A percentile compares a stretch with the other conserved stretches of the same genome.
Conservation (phyloP, 345 rosid genomes). For the Melastoma malabathricum region DNA sequence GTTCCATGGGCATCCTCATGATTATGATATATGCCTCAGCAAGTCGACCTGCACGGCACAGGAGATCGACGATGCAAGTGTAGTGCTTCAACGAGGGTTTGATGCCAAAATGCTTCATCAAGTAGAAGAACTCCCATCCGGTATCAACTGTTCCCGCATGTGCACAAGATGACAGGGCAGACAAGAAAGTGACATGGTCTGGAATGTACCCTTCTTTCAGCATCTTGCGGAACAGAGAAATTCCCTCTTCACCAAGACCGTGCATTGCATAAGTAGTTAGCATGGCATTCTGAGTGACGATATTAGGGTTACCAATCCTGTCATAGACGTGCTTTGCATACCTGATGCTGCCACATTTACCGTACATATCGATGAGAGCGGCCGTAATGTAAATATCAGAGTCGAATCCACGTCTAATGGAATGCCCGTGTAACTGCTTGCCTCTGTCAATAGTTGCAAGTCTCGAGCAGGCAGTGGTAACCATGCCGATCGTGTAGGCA, state of each 20-base stretch:
- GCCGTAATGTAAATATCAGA: conserved; percentile 31
- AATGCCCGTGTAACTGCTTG: conserved; percentile 33
- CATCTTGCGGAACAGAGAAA: conserved; percentile 28
- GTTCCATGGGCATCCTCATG: conserved; percentile 22
- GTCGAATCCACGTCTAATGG: conserved; percentile 23
- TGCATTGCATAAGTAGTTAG: conserved; percentile 42
- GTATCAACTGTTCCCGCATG: conserved; percentile 30
- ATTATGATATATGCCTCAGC: conserved; percentile 30
- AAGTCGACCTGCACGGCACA: conserved; percentile 34
- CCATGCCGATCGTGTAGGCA: conserved; percentile 31
- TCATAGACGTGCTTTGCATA: conserved; percentile 20
- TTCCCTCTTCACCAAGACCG: conserved; percentile 40
- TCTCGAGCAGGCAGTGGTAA: conserved; percentile 41
- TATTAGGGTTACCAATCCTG: conserved; percentile 21
- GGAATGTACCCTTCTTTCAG: conserved; percentile 25
- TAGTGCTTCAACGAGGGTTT: conserved; percentile 33
- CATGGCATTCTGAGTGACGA: conserved; percentile 40
- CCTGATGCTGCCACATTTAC: conserved; percentile 36
- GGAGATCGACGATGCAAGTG: conserved; percentile 47
- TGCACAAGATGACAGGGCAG: conserved; percentile 39
- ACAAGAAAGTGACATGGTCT: conserved; percentile 43
- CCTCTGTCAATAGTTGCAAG: conserved; percentile 30
- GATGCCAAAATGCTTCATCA: conserved; percentile 25
- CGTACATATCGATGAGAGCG: conserved; percentile 44
- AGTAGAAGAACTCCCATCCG: conserved; percentile 23